Conservation (phyloP, 805 yeast species). For the Alloascoidea africana region DNA sequence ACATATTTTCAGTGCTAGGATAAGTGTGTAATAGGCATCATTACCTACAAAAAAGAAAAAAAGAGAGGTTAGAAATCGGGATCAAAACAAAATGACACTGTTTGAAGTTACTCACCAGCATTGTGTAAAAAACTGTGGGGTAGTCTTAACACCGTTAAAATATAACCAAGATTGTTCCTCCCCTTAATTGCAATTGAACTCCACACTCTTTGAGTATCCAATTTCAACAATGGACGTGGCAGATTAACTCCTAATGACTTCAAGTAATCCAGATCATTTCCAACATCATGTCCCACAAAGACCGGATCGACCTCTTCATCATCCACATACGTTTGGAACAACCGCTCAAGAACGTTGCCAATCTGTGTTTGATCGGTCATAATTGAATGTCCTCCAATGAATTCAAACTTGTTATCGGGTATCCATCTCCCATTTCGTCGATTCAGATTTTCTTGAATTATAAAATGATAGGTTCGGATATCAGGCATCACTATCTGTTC, state of each 20-base stretch:
- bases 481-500: no score
- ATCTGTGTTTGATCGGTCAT: no score
- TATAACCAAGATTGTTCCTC: neutral
- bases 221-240: neutral
- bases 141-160: neutral
- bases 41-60: no score
- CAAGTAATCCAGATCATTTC: neutral
- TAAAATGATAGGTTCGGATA: no score
- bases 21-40: neutral
- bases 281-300: neutral
- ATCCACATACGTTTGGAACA: neutral
- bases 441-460: no score
- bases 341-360: no score
- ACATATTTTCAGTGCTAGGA: neutral
- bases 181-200: neutral
- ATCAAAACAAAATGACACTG: no score
- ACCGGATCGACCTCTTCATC: neutral
- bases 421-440: no score
- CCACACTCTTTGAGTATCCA: neutral
- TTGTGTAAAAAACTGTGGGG: neutral
- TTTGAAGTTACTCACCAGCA: no score
- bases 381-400: no score
- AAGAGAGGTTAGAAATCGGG: no score
- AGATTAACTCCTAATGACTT: neutral
- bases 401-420: no score